These are phyloP conservation scores for Dipodascopsis uninucleata DNA, from an alignment of 805 yeast genomes.

Conservation along the genomic window DNA sequence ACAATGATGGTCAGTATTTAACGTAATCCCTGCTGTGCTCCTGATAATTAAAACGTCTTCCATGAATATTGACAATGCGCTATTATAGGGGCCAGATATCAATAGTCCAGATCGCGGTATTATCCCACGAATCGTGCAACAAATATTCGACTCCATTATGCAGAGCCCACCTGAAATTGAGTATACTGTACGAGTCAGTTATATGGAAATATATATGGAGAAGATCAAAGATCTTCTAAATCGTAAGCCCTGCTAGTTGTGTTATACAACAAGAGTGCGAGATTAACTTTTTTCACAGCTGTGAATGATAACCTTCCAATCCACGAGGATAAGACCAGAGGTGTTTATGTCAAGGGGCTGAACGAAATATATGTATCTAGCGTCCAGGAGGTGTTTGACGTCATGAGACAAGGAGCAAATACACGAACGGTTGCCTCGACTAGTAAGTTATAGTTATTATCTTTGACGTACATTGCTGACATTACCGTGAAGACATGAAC, in stretches of 20 bases:
- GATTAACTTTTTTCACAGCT: constrained; percentile 4
- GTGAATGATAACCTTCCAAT: constrained; percentile 45
- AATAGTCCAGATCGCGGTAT: constrained; percentile 52
- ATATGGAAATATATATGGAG: constrained; percentile 81
- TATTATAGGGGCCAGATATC: constrained; percentile 44
- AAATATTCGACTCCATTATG: constrained; percentile 55
- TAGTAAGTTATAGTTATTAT: constrained; percentile 30
- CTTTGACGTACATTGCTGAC: neutral
- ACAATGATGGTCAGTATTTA: constrained; percentile 54
- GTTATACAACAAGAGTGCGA: neutral
- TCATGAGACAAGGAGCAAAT: constrained; percentile 56
- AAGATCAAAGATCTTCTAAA: constrained; percentile 64
- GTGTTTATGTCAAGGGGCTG: constrained; percentile 69
- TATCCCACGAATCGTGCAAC: constrained; percentile 67
- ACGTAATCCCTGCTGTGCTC: neutral
- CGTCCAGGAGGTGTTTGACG: constrained; percentile 53
- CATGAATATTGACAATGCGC: neutral
- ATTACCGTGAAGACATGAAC: constrained; percentile 47
- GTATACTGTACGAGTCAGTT: constrained; percentile 63
- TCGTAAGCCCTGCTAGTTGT: constrained; percentile 30
- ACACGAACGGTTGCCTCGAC: constrained; percentile 59
- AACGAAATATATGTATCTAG: constrained; percentile 57
- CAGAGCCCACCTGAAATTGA: constrained; percentile 50
- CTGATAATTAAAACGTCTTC: neutral
- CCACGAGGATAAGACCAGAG: constrained; percentile 61